These are phyloP conservation scores for Sicyos edulis DNA, from an alignment of 306 rosid genomes.

Conservation along the genomic window DNA sequence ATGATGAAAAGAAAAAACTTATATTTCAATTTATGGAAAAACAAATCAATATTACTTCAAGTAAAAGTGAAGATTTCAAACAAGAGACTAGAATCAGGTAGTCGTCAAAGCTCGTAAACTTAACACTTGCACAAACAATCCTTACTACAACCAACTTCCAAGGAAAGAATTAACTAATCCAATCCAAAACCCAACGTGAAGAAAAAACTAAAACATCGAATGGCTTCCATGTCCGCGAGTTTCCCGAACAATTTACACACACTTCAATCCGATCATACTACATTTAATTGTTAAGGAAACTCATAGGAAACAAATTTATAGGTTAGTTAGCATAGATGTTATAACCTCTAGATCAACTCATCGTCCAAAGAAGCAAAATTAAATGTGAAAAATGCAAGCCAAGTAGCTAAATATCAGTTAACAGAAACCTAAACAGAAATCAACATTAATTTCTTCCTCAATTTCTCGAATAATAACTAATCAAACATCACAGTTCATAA, in stretches of 20 bases:
- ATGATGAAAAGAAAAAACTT: not conserved
- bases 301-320: no score
- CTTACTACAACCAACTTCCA: no score
- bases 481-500: not conserved
- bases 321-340: no score
- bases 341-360: no score
- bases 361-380: no score
- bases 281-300: no score
- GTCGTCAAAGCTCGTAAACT: not conserved
- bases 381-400: not conserved
- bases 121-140: not conserved
- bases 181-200: not conserved
- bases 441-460: not conserved
- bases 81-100: not conserved
- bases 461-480: not conserved
- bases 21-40: not conserved
- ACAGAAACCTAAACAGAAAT: not conserved
- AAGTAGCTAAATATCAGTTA: not conserved
- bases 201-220: not conserved
- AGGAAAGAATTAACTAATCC: not conserved
- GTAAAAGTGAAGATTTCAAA: not conserved
- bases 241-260: no score
- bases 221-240: no score
- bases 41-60: not conserved
- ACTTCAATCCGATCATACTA: no score